Conservation (phyloP, 78 protist genomes). For the Guillardia theta region DNA sequence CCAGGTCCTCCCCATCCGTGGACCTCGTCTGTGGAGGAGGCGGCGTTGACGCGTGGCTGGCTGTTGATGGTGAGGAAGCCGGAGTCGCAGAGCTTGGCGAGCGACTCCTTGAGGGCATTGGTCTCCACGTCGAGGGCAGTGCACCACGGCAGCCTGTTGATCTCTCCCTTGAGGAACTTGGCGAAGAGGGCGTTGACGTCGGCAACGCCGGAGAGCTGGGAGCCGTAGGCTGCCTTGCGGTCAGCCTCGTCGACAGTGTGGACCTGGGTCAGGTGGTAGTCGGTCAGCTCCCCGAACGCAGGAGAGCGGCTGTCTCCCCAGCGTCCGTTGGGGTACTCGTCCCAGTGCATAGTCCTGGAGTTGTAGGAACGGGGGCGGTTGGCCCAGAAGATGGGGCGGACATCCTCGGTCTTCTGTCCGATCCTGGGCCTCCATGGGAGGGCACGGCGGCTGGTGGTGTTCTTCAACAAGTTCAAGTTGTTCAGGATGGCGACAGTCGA, state of each 20-base stretch:
- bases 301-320: conserved; percentile 88
- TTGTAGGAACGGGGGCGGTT: conserved; percentile 82
- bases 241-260: conserved; percentile 9
- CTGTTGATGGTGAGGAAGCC: conserved; percentile 91
- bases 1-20: conserved; percentile 94
- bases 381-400: conserved; percentile 91
- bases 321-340: conserved; percentile 94
- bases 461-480: conserved; percentile 43
- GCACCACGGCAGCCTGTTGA: conserved; percentile 66
- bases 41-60: conserved; percentile 93
- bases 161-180: not conserved
- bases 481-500: conserved; percentile 62
- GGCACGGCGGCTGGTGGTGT: conserved; percentile 27
- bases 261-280: conserved; percentile 67
- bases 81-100: conserved; percentile 3
- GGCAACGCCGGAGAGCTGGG: not conserved
- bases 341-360: conserved; percentile 85
- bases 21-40: conserved; percentile 62
- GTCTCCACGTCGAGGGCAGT: conserved; percentile 74
- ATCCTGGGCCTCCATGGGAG: conserved; percentile 63
- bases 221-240: not conserved
- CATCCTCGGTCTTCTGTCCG: conserved; percentile 51
- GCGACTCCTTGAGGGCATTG: not conserved
- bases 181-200: not conserved
- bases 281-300: conserved; percentile 88